These are phyloP conservation scores for Stachybotrys echinatus DNA, from an alignment of 2,329 filamentous ascomycete genomes.

Conservation along the genomic window DNA sequence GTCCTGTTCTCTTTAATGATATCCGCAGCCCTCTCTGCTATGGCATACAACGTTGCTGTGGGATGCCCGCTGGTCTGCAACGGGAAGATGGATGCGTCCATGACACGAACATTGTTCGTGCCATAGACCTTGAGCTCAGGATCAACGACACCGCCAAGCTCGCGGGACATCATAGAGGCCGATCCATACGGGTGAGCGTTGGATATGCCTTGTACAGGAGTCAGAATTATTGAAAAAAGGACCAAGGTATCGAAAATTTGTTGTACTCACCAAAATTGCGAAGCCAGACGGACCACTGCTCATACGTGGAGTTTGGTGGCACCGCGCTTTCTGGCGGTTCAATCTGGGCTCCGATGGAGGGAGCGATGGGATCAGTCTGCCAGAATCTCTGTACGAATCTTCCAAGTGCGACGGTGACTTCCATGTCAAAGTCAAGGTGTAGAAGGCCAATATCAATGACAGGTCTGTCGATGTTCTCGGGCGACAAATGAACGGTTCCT, in stretches of 20 bases:
- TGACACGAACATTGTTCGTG: conserved; percentile 7
- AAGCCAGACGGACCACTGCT: not conserved
- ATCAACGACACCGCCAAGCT: conserved; percentile 44
- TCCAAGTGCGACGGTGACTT: not conserved
- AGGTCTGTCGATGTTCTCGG: conserved; percentile 26
- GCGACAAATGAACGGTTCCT: conserved; percentile 35
- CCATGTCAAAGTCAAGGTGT: conserved; percentile 28
- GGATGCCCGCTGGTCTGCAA: conserved; percentile 10
- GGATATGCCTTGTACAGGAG: not conserved
- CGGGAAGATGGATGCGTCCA: conserved; percentile 9
- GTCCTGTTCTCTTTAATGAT: no score
- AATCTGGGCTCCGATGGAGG: not conserved
- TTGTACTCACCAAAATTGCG: not conserved
- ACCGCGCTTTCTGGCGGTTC: not conserved
- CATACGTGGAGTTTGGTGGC: not conserved
- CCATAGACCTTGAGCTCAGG: conserved; percentile 38
- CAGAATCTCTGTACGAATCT: not conserved
- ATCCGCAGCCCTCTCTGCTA: conserved; percentile 8
- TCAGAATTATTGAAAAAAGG: not conserved
- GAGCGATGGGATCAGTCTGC: not conserved
- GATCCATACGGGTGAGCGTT: conserved; percentile 36
- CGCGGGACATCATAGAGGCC: conserved; percentile 42
- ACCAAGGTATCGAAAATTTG: not conserved
- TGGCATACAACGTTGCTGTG: conserved; percentile 7
- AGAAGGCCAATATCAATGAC: conserved; percentile 19